Conservation (phyloP, 805 yeast species). For the Candida multigemmis region DNA sequence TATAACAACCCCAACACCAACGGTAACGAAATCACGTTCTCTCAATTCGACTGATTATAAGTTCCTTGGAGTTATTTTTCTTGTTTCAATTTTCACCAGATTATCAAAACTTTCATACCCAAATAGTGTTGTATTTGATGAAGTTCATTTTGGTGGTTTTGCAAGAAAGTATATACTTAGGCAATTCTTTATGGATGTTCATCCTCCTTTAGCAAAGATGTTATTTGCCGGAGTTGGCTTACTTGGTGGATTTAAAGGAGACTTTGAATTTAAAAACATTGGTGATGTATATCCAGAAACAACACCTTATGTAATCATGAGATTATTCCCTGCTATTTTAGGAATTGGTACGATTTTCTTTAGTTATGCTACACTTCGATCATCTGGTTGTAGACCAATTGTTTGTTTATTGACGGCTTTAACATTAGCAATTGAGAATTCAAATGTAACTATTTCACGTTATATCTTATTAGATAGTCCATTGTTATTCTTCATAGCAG, state of each 20-base stretch:
- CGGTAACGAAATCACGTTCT: slow-evolving; percentile 11
- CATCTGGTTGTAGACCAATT: slow-evolving; percentile 61
- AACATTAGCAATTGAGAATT: slow-evolving; percentile 55
- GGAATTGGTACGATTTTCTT: slow-evolving; percentile 63
- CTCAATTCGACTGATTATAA: slow-evolving; percentile 29
- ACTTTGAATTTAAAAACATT: slow-evolving; percentile 56
- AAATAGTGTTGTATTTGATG: slow-evolving; percentile 81
- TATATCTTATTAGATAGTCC: slow-evolving; percentile 73
- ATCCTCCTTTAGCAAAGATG: slow-evolving; percentile 77
- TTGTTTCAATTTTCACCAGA: slow-evolving; percentile 52
- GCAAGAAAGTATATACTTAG: slow-evolving; percentile 72
- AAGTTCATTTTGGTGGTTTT: slow-evolving; percentile 95
- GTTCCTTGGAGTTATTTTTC: slow-evolving; percentile 29
- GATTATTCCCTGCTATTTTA: slow-evolving; percentile 57
- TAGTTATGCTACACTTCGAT: slow-evolving; percentile 58
- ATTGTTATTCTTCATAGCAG: slow-evolving; percentile 67
- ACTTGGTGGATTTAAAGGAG: slow-evolving; percentile 64
- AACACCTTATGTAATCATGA: slow-evolving; percentile 61
- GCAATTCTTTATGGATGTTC: slow-evolving; percentile 60
- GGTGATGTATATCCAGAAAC: slow-evolving; percentile 53
- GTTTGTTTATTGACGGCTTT: slow-evolving; percentile 51
- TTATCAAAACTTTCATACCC: slow-evolving; percentile 57
- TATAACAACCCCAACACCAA: slow-evolving; percentile 39
- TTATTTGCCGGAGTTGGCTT: slow-evolving; percentile 63
- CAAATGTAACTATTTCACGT: slow-evolving; percentile 64